Evolutionary conservation across 1,284 basidiomycete genomes (phyloP), one percentile per base, ranked within the genome.

Genomic region (Trichosporon coremiiforme): DNA sequence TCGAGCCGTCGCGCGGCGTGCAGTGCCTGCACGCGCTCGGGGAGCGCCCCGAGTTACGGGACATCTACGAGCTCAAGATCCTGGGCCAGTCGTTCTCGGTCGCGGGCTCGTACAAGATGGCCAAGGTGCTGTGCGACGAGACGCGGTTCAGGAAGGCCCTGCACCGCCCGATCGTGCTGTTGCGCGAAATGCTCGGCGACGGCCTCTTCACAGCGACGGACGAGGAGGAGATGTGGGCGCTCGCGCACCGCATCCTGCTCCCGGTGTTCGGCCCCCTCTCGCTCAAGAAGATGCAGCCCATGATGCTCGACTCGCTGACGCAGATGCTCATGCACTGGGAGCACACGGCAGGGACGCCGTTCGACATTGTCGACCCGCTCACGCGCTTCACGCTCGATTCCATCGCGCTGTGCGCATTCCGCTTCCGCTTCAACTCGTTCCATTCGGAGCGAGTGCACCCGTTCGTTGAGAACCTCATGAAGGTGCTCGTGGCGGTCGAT

Each of bases 241-340:
- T 73, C 8, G 71, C 73, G 85, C 86, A 88, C 77, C 85, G 86
- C 36, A 80, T 88, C 53, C 83, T 88, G 13, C 85, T 86, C 80
- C 87, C 87, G 13, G 85, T 85, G 2, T 88, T 88, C 76, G 85
- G 86, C 36, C 84, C 85, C 0, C 75, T 83, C 13, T 80, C 83
- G 5, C 84, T 87, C 67, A 83, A 82, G 45, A 81, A 80, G 68
- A 87, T 87, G 87, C 85, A 86, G 74, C 82, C 83, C 64, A 85
- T 72, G 20, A 77, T 87, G 87, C 75, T 82, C 25, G 87, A 87
- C 70, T 84, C 87, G 57, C 79, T 80, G 9, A 78, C 80, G 50
- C 86, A 88, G 74, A 82, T 88, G 60, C 71, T 86, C 13, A 75
- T 64, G 29, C 62, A 41, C 41, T 65, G 64, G 64, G 64, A 65